These are phyloP conservation scores for Sphagnum magellanicum DNA, from an alignment of 228 moss, liverwort and hornwort genomes.

Conservation along the genomic window DNA sequence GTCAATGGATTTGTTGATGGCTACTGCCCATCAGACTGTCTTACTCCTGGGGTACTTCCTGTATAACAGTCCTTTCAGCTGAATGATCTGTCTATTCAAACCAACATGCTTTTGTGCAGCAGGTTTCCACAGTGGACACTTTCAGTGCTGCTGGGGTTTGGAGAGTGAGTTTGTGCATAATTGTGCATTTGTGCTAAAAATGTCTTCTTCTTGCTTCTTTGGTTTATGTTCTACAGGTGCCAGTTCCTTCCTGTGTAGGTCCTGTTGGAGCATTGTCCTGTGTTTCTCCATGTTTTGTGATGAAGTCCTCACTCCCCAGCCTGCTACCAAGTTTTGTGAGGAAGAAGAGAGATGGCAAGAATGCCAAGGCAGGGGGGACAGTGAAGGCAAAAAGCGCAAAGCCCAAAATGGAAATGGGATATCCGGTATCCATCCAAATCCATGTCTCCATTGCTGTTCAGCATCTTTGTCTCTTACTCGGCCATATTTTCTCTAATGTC, in stretches of 20 bases:
- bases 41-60: too few relatives aligned
- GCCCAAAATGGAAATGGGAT: slow-evolving; percentile 33
- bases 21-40: too few relatives aligned
- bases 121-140: too few relatives aligned
- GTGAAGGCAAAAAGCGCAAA: slow-evolving; percentile 28
- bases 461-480: background rate
- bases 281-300: slow-evolving; percentile 40
- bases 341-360: slow-evolving; percentile 49
- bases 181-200: too few relatives aligned
- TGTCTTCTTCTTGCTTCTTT: too few relatives aligned
- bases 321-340: slow-evolving; percentile 44
- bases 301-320: slow-evolving; percentile 37
- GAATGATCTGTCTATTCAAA: too few relatives aligned
- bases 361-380: slow-evolving; percentile 18
- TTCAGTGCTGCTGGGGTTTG: too few relatives aligned
- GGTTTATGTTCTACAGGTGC: background rate
- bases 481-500: too few relatives aligned
- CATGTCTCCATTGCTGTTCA: slow-evolving; percentile 2
- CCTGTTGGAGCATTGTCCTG: slow-evolving; percentile 36
- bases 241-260: slow-evolving; percentile 25
- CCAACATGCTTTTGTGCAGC: too few relatives aligned
- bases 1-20: too few relatives aligned
- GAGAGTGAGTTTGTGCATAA: too few relatives aligned
- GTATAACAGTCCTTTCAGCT: too few relatives aligned
- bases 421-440: slow-evolving; percentile 17